phyloP scores from a whole-genome alignment of 148 eudicot genomes.

The Fagopyrum homotropicum region DNA sequence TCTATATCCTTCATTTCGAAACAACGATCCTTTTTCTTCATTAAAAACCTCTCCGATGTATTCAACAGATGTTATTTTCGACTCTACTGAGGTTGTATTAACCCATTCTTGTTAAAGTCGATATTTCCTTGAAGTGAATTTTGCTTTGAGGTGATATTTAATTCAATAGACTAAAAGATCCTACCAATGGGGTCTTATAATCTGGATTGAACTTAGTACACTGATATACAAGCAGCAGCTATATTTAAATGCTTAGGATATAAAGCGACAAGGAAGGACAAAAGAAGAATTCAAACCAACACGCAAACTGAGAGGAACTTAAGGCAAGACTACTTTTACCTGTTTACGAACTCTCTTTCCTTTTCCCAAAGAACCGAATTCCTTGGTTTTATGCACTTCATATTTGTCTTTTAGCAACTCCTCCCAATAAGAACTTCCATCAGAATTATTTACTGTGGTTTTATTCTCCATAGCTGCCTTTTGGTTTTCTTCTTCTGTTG shows the following conservation, averaged over 20 bases:
- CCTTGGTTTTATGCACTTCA: conserved; percentile 81
- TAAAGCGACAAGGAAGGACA: not conserved
- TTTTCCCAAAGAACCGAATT: conserved; percentile 81
- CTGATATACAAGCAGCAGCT: conserved; percentile 6
- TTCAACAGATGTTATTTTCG: not conserved
- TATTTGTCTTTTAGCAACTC: conserved; percentile 72
- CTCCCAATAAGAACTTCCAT: conserved; percentile 80
- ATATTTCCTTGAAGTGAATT: not conserved
- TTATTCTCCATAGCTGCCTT: conserved; percentile 44
- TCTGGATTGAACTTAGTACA: not conserved
- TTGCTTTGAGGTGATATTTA: not conserved
- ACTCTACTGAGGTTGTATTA: not conserved
- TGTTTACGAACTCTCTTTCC: conserved; percentile 97
- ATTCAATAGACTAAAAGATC: not conserved
- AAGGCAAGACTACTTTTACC: conserved; percentile 31
- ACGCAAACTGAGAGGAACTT: not conserved
- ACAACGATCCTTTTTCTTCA: not conserved
- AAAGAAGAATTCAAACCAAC: conserved; percentile 3
- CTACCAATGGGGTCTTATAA: not conserved
- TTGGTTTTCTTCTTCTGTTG: conserved; percentile 62
- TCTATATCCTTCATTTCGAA: not conserved
- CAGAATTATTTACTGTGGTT: conserved; percentile 40
- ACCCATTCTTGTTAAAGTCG: not conserved
- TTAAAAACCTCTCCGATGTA: not conserved
- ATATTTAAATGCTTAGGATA: not conserved